A percentile compares a stretch with the other conserved stretches of the same genome.
Evolutionary conservation across 2,329 filamentous ascomycete genomes (phyloP).

Genomic region (Colletotrichum sp.): DNA sequence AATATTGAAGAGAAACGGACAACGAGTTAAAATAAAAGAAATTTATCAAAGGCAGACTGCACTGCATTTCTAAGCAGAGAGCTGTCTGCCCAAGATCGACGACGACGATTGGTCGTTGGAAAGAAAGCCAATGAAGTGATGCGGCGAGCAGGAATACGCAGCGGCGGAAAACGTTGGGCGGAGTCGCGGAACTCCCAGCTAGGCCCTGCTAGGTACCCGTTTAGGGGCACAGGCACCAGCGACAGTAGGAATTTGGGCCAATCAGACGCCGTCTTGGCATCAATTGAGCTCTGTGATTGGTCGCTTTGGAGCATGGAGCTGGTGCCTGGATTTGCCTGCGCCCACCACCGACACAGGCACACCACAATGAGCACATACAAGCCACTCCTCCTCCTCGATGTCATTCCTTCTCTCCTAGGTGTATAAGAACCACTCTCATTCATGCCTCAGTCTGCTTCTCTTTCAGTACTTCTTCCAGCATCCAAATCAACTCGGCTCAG

Average conservation of each 20-base stretch:
- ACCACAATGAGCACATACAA: not conserved
- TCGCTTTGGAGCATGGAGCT: not conserved
- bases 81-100: not conserved
- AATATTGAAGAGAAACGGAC: not conserved
- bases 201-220: not conserved
- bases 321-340: not conserved
- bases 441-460: not conserved
- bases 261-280: not conserved
- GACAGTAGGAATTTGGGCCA: not conserved
- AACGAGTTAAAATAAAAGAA: rapidly evolving
- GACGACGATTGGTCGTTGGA: not conserved
- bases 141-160: not conserved
- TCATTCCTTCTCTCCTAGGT: not conserved
- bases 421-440: not conserved
- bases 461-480: no score
- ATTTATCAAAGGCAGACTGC: not conserved
- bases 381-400: not conserved
- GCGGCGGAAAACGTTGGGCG: slow-evolving; percentile 10
- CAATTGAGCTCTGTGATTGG: not conserved
- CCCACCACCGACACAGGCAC: not conserved
- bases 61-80: not conserved
- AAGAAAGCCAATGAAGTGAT: not conserved
- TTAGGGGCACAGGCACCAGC: not conserved
- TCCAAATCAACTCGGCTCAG: not conserved
- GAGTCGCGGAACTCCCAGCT: not conserved